phyloP scores from a whole-genome alignment of 2,329 filamentous ascomycete genomes.

The Thelonectria olida region DNA sequence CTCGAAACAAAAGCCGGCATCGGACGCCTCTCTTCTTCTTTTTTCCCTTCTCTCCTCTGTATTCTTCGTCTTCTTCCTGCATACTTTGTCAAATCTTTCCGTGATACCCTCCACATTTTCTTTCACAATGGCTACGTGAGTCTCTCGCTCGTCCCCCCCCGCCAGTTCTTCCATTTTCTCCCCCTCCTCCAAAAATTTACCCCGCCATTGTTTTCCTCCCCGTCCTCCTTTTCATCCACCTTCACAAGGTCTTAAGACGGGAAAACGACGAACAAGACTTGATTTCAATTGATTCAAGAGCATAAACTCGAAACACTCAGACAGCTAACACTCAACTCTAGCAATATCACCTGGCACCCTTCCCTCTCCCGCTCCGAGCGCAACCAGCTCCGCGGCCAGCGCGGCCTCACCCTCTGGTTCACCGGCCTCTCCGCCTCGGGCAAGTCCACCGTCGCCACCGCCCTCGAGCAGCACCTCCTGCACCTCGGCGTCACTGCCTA shows the following conservation, averaged over 20 bases:
- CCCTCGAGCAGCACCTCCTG: conserved; percentile 95
- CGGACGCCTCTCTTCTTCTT: conserved; percentile 3
- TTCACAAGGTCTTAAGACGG: conserved; percentile 9
- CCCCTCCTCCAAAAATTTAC: conserved; percentile 19
- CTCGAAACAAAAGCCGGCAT: conserved; percentile 20
- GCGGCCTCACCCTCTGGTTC: conserved; percentile 96
- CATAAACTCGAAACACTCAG: too few relatives aligned
- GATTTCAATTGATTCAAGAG: neutral
- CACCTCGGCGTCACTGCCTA: conserved; percentile 86
- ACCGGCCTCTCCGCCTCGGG: conserved; percentile 95
- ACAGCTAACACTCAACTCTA: conserved; percentile 47
- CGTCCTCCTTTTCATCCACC: neutral
- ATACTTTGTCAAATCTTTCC: neutral
- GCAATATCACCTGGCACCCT: conserved; percentile 91
- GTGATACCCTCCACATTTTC: conserved; percentile 2
- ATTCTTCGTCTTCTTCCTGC: neutral
- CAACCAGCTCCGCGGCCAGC: conserved; percentile 79
- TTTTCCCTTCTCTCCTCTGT: conserved; percentile 8
- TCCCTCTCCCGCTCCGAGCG: conserved; percentile 83
- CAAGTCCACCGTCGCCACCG: conserved; percentile 96
- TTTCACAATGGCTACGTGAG: conserved; percentile 47
- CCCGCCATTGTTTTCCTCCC: conserved; percentile 15
- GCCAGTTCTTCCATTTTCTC: conserved; percentile 1
- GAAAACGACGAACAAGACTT: conserved; percentile 4
- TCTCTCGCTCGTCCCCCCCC: conserved; percentile 21